Evolutionary conservation across 768 basidiomycete genomes (phyloP).

Genomic region (Boletus fagicola): DNA sequence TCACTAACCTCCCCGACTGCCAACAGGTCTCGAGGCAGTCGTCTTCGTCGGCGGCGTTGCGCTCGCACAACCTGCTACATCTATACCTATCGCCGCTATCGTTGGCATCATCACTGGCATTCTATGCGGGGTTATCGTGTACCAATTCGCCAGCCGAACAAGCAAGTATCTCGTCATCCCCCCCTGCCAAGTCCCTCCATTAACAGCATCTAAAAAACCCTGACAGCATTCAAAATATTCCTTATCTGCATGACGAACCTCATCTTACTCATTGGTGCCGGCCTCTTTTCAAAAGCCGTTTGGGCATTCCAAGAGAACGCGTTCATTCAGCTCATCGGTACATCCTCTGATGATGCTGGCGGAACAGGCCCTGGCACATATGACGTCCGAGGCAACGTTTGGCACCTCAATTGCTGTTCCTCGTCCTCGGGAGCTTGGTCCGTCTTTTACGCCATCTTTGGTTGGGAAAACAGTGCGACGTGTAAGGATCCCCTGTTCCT

Average conservation of each 20-base stretch:
- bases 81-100: conserved; percentile 90
- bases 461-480: conserved; percentile 85
- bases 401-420: conserved; percentile 84
- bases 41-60: conserved; percentile 94
- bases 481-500: conserved; percentile 33
- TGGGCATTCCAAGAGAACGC: conserved; percentile 68
- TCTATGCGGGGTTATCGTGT: conserved; percentile 71
- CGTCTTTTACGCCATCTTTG: conserved; percentile 82
- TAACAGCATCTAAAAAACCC: background rate
- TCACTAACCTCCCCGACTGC: background rate
- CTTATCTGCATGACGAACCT: conserved; percentile 90
- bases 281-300: conserved; percentile 81
- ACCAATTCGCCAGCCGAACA: conserved; percentile 72
- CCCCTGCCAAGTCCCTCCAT: background rate
- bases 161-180: conserved; percentile 41
- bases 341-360: conserved; percentile 61
- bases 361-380: conserved; percentile 85
- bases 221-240: conserved; percentile 75
- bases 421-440: conserved; percentile 67
- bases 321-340: conserved; percentile 69
- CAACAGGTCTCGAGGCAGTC: conserved; percentile 77
- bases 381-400: conserved; percentile 77
- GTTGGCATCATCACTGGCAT: conserved; percentile 80
- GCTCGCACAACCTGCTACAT: conserved; percentile 72
- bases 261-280: conserved; percentile 90